Conservation (phyloP, 2,329 filamentous ascomycete species). For the Shiraia sp. region DNA sequence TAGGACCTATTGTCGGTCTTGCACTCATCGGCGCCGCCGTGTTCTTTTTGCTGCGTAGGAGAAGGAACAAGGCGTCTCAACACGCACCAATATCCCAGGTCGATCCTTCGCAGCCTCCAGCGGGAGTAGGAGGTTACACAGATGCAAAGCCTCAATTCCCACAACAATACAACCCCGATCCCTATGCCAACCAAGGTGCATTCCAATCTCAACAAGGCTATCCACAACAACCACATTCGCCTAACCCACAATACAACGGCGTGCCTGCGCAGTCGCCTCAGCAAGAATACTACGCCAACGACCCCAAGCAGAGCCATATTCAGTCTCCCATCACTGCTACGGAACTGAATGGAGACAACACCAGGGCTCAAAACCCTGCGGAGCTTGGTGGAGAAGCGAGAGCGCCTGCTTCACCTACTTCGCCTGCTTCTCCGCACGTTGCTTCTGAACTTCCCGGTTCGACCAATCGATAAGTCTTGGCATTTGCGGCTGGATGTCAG, state of each 20-base stretch:
- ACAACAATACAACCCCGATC: slow-evolving; percentile 6
- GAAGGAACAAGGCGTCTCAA: slow-evolving; percentile 18
- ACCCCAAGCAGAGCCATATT: slow-evolving; percentile 4
- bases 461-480: no score
- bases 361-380: slow-evolving; percentile 3
- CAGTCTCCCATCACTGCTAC: background rate
- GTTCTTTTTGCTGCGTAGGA: slow-evolving; percentile 22
- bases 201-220: slow-evolving; percentile 6
- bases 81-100: slow-evolving; percentile 12
- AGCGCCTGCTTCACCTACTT: background rate
- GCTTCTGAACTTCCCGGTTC: no score
- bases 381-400: slow-evolving; percentile 6
- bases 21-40: slow-evolving; percentile 19
- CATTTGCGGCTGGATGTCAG: no score
- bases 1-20: slow-evolving; percentile 27
- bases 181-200: slow-evolving; percentile 5
- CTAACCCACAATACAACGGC: slow-evolving; percentile 16
- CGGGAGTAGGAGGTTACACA: slow-evolving; percentile 18
- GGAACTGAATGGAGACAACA: slow-evolving; percentile 7
- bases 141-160: slow-evolving; percentile 19
- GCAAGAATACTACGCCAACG: slow-evolving; percentile 4
- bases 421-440: background rate
- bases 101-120: slow-evolving; percentile 14
- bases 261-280: slow-evolving; percentile 8
- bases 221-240: slow-evolving; percentile 5